Evolutionary conservation across 2,329 filamentous ascomycete genomes (phyloP).

Genomic region (Verticillium albo-atrum): DNA sequence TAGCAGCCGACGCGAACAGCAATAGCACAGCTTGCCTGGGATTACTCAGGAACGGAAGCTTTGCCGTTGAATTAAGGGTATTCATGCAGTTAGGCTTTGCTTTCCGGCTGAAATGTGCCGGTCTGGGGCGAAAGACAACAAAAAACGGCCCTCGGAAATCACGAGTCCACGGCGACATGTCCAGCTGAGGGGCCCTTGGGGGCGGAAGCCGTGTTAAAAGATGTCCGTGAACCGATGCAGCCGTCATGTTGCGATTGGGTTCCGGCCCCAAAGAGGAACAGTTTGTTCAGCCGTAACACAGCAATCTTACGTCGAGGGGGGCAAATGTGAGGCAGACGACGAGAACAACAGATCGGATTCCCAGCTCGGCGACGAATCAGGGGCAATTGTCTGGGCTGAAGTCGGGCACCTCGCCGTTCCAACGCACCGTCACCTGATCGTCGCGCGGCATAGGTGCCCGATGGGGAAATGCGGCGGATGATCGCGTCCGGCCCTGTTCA

Average conservation of each 20-base stretch:
- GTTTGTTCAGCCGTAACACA: neutral
- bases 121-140: neutral
- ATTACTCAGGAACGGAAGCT: neutral
- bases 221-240: neutral
- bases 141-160: neutral
- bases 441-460: neutral
- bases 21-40: neutral
- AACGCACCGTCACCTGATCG: neutral
- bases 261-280: neutral
- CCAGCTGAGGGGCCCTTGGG: neutral
- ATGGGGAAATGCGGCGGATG: conserved; percentile 1
- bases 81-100: neutral
- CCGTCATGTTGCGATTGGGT: neutral
- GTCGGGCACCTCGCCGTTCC: neutral
- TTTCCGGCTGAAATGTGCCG: neutral
- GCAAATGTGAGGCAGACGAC: neutral
- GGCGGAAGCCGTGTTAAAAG: neutral
- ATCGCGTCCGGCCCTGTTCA: neutral
- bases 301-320: neutral
- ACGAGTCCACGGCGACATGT: neutral
- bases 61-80: neutral
- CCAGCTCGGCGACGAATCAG: neutral
- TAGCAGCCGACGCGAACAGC: neutral
- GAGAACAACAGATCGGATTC: neutral
- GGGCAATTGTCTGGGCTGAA: neutral